Evolutionary conservation across 2,329 filamentous ascomycete genomes (phyloP).

Genomic region (Lecanicillium sp.): DNA sequence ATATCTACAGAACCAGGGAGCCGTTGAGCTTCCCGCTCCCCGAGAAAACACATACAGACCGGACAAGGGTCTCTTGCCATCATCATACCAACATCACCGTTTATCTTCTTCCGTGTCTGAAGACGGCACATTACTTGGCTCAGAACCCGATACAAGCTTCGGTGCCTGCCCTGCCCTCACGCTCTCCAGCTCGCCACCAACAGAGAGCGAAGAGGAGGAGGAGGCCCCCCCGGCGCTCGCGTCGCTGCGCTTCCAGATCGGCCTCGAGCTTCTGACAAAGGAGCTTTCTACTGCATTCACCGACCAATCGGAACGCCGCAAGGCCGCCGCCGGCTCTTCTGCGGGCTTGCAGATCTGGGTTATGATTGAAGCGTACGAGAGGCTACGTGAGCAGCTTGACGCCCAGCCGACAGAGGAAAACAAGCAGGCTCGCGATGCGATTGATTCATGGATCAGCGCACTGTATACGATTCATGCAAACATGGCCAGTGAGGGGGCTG

Average conservation of each 20-base stretch:
- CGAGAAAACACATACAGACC: conserved; percentile 18
- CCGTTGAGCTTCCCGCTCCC: not conserved
- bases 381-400: conserved; percentile 40
- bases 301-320: conserved; percentile 20
- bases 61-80: not conserved
- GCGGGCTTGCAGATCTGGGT: conserved; percentile 47
- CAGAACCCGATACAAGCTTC: conserved; percentile 37
- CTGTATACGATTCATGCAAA: conserved; percentile 41
- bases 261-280: conserved; percentile 43
- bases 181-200: not conserved
- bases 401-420: conserved; percentile 29
- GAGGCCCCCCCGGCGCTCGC: not conserved
- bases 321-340: conserved; percentile 25
- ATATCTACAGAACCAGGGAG: not conserved
- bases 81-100: not conserved
- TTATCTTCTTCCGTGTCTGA: conserved; percentile 33
- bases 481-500: conserved; percentile 20
- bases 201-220: conserved; percentile 7
- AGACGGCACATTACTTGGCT: conserved; percentile 40
- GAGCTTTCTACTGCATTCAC: conserved; percentile 41
- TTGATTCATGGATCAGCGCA: conserved; percentile 46
- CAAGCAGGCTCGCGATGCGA: conserved; percentile 29
- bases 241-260: conserved; percentile 41
- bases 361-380: conserved; percentile 55
- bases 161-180: conserved; percentile 8